Evolutionary conservation across 2,329 filamentous ascomycete species (phyloP), one percentile per base, ranked within the genome.

Genomic region (Trichoderma polysporum): DNA sequence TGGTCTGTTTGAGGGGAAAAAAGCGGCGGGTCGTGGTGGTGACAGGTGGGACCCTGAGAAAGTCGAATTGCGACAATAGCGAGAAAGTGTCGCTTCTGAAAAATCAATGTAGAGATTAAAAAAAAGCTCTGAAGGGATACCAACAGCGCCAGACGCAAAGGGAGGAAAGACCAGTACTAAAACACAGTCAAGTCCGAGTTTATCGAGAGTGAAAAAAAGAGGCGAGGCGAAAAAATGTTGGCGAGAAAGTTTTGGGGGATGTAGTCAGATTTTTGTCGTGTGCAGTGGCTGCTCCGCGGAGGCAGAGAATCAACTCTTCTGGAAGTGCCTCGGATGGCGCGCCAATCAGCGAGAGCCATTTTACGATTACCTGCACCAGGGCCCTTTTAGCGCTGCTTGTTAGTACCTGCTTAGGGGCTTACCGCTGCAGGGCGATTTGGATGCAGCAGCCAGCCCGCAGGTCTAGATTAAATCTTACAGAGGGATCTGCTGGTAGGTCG

Each of bases 251-350:
- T 52, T 50, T 27, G 22, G 49, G 52, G 52, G 52, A 47, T n/a
- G 61, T 57, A 47, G 62, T 66, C 62, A 66, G 62, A 66, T 47
- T 65, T 65, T 56, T 53, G 27, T 45, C 52, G 56, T 56, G 61
- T 37, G 58, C 53, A 31, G 41, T 7, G 47, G 22, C 62, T 39
- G 52, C 39, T 56, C 62, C 53, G 62, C 62, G 39, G 60, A 61
- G 31, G 47, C 27, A 57, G 50, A 53, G 56, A 35, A n/a, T n/a
- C 50, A 50, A 29, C 15, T 19, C 41, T 50, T 63, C 45, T 58
- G 56, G 19, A 59, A 31, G 25, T 35, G 58, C 59, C 45, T 62
- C 31, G 59, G 59, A 37, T 53, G 53, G 62, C 39, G 61, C 60
- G 41, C 62, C 62, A 66, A 66, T 66, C 62, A 66, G 62, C 53